Conservation (phyloP, 306 rosid species). For the Delonix regia region DNA sequence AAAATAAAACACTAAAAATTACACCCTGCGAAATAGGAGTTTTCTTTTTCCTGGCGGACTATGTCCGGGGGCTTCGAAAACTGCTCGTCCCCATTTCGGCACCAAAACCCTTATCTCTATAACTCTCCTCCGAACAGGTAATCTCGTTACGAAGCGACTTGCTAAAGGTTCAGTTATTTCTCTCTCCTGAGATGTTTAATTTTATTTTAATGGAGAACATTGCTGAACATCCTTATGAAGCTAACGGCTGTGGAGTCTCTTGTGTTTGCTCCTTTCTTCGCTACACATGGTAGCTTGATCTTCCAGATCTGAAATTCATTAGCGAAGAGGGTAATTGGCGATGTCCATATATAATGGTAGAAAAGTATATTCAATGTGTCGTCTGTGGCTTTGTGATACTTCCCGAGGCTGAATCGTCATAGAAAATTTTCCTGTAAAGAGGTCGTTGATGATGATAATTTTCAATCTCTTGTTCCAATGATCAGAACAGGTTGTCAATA, state of each 20-base stretch:
- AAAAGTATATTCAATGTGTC: slow-evolving; percentile 27
- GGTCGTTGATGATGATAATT: slow-evolving; percentile 43
- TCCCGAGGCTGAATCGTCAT: slow-evolving; percentile 42
- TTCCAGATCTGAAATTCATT: slow-evolving; percentile 58
- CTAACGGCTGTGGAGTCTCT: slow-evolving; percentile 97
- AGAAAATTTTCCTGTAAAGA: slow-evolving; percentile 41
- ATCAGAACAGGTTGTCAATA: not conserved
- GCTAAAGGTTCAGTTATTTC: no score
- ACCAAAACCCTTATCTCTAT: no score
- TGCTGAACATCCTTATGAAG: slow-evolving; percentile 98
- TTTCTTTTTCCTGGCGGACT: no score
- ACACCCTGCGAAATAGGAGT: no score
- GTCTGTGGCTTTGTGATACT: slow-evolving; percentile 38
- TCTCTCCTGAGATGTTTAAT: no score
- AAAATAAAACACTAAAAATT: no score
- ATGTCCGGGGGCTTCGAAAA: no score
- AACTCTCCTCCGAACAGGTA: no score
- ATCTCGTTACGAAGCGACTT: no score
- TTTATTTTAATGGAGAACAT: no score
- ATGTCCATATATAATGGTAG: not conserved
- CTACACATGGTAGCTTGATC: slow-evolving; percentile 89
- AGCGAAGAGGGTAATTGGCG: slow-evolving; percentile 22
- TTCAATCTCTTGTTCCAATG: slow-evolving; percentile 6
- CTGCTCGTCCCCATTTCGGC: no score
- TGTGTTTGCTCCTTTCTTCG: slow-evolving; percentile 94